Percentiles rank a stretch among this genome's conserved stretches.
Evolutionary conservation across 2,329 filamentous ascomycete genomes (phyloP).

Genomic region (Verticillium nubilum): DNA sequence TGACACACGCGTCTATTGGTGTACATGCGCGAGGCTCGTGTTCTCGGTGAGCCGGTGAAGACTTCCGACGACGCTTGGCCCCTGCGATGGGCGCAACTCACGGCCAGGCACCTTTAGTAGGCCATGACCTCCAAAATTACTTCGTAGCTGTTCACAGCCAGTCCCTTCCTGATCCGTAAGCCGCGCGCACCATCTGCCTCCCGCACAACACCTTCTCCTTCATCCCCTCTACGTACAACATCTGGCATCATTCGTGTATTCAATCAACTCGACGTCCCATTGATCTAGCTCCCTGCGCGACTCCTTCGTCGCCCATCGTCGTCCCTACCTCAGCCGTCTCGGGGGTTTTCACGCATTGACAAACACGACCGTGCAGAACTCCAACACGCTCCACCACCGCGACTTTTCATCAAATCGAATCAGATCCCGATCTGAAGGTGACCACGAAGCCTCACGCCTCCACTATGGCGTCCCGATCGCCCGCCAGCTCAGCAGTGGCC

Average conservation of each 20-base stretch:
- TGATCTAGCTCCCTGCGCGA: neutral
- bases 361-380: neutral
- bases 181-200: neutral
- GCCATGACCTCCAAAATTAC: neutral
- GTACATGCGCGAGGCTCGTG: neutral
- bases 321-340: neutral
- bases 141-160: neutral
- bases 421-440: neutral
- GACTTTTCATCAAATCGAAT: neutral
- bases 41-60: neutral
- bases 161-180: neutral
- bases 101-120: neutral
- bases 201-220: neutral
- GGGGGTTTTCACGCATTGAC: neutral
- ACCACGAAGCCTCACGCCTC: neutral
- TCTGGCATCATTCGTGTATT: neutral
- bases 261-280: neutral
- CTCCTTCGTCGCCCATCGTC: neutral
- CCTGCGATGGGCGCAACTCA: neutral
- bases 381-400: neutral
- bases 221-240: neutral
- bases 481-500: constrained; percentile 23
- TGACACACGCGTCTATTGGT: neutral
- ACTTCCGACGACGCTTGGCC: neutral
- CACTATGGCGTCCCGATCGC: constrained; percentile 31